Conservation (phyloP, 73 alveolate species). For the Tetrahymena thermophila region DNA sequence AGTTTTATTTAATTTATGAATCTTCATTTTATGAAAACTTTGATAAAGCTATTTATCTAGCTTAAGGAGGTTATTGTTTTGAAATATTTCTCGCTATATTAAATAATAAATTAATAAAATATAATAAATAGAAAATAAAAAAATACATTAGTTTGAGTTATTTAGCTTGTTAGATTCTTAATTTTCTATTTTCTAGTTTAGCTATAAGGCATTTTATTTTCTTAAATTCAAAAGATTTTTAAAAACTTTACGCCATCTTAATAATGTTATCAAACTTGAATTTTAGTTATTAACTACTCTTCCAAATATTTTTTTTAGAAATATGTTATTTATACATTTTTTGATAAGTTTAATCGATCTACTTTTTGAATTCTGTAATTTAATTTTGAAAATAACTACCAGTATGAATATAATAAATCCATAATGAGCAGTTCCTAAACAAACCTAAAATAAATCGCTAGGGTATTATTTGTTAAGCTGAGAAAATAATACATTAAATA, state of each 20-base stretch:
- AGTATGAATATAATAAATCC: neutral
- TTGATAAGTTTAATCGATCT: neutral
- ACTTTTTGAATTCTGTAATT: neutral
- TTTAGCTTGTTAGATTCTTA: neutral
- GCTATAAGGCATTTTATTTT: too few relatives aligned
- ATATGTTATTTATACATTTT: too few relatives aligned
- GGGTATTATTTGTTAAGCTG: neutral
- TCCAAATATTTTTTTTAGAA: neutral
- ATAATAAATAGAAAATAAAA: too few relatives aligned
- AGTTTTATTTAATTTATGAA: too few relatives aligned
- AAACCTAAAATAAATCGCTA: too few relatives aligned
- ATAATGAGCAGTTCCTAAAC: neutral
- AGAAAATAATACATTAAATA: neutral
- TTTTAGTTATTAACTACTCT: neutral
- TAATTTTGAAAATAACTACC: too few relatives aligned
- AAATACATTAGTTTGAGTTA: neutral
- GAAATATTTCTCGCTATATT: neutral
- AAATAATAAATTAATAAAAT: too few relatives aligned
- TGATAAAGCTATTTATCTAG: neutral
- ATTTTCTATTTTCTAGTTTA: neutral
- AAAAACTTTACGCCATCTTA: neutral
- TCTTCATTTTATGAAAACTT: neutral
- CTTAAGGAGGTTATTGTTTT: neutral
- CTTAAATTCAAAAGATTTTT: neutral
- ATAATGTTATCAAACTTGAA: neutral